These are phyloP conservation scores for Suillus placidus DNA, from an alignment of 768 basidiomycete species.

Conservation along the genomic window DNA sequence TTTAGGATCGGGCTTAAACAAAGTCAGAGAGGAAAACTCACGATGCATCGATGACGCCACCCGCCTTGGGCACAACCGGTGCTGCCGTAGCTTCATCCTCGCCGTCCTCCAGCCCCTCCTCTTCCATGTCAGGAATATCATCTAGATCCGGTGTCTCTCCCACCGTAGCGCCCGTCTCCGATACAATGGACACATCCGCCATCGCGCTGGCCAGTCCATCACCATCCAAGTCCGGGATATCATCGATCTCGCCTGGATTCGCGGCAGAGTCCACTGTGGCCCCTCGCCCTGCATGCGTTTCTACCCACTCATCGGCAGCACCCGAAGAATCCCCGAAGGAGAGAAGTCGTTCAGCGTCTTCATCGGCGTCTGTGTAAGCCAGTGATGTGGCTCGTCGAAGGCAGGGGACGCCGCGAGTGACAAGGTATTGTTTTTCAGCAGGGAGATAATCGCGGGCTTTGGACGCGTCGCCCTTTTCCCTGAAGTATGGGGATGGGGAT, in stretches of 20 bases:
- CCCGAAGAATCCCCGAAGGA: constrained; percentile 71
- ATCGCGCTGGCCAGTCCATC: constrained; percentile 48
- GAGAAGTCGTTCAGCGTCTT: constrained; percentile 92
- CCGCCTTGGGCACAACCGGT: constrained; percentile 59
- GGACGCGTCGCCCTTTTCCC: constrained; percentile 90
- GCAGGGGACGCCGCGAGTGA: constrained; percentile 96
- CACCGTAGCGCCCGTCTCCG: constrained; percentile 35
- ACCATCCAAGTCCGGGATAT: constrained; percentile 86
- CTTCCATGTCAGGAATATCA: constrained; percentile 99
- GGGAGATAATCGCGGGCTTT: constrained; percentile 94
- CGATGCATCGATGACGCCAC: constrained; percentile 51
- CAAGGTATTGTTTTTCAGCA: constrained; percentile 92
- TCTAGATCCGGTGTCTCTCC: constrained; percentile 88
- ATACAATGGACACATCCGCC: constrained; percentile 46
- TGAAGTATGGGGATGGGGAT: constrained; percentile 33
- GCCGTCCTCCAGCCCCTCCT: constrained; percentile 85
- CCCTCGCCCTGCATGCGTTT: constrained; percentile 89
- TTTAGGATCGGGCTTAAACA: constrained; percentile 10
- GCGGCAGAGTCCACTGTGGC: constrained; percentile 50
- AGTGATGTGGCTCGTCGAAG: constrained; percentile 90
- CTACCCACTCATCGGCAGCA: constrained; percentile 92
- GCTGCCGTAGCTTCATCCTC: constrained; percentile 85
- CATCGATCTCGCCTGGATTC: constrained; percentile 71
- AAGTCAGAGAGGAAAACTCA: constrained; percentile 30
- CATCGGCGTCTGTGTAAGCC: constrained; percentile 93